phyloP scores from a whole-genome alignment of 192 early-diverging fungal species.

The Physocladia obscura region DNA sequence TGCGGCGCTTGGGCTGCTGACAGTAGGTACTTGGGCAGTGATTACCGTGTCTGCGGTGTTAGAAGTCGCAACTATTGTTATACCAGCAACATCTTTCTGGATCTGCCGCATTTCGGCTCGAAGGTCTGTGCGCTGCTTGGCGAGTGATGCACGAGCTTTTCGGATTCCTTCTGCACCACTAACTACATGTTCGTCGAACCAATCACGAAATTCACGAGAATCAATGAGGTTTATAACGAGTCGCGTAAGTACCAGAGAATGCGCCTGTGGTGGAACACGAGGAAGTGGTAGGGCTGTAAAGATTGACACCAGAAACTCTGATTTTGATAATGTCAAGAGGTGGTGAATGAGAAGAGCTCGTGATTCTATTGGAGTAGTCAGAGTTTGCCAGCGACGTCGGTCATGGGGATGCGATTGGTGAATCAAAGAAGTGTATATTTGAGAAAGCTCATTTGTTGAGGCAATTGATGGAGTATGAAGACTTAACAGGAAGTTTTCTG shows the following conservation, averaged over 20 bases:
- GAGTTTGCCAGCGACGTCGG: not conserved
- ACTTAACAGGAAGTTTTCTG: too few species aligned
- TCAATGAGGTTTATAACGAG: not conserved
- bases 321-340: not conserved
- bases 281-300: not conserved
- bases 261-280: not conserved
- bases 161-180: not conserved
- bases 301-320: not conserved
- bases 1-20: too few species aligned
- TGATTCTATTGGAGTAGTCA: not conserved
- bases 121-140: not conserved
- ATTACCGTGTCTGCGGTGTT: too few species aligned
- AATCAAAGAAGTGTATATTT: not conserved
- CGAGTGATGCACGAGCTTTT: not conserved
- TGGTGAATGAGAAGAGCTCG: slow-evolving; percentile 14
- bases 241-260: not conserved
- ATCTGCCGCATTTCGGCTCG: not conserved
- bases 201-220: not conserved
- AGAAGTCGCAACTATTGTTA: too few species aligned
- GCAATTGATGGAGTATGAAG: too few species aligned
- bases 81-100: too few species aligned
- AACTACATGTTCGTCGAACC: not conserved
- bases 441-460: too few species aligned
- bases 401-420: not conserved
- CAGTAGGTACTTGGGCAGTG: too few species aligned